These are phyloP conservation scores for Apiotrichum sp. DNA, from an alignment of 1,284 basidiomycete genomes.

Conservation along the genomic window DNA sequence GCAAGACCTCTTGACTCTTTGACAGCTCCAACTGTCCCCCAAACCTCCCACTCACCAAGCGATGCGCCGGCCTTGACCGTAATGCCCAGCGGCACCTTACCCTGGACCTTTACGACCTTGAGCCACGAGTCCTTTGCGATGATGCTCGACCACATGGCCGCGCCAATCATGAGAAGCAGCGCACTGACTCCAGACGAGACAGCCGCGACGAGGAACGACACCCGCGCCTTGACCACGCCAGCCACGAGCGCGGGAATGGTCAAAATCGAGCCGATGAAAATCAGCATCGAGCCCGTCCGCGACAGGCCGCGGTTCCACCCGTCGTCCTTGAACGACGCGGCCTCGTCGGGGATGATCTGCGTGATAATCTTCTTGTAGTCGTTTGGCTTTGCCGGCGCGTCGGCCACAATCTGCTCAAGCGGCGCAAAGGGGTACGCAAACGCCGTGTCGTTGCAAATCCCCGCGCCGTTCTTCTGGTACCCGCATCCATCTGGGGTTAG, in stretches of 20 bases:
- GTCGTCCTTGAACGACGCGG: conserved; percentile 31
- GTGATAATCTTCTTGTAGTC: conserved; percentile 24
- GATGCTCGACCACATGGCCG: conserved; percentile 44
- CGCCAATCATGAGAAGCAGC: conserved; percentile 38
- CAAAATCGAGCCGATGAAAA: conserved; percentile 41
- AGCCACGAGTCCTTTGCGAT: conserved; percentile 40
- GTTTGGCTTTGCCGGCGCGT: conserved; percentile 33
- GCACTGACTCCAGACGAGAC: conserved; percentile 29
- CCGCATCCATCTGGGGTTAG: conserved; percentile 32
- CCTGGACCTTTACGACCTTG: conserved; percentile 30
- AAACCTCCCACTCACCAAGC: conserved; percentile 28
- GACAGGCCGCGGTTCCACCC: conserved; percentile 32
- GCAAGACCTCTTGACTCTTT: too few species aligned
- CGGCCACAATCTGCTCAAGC: conserved; percentile 34
- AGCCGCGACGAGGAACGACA: conserved; percentile 43
- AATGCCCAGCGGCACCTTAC: conserved; percentile 34
- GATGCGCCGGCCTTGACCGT: conserved; percentile 32
- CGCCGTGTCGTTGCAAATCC: conserved; percentile 41
- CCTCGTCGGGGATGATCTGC: conserved; percentile 27
- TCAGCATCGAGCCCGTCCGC: conserved; percentile 33
- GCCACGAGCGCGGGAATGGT: conserved; percentile 36
- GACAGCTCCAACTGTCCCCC: too few species aligned
- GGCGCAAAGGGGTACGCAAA: conserved; percentile 43
- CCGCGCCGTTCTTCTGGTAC: conserved; percentile 36
- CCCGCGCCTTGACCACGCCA: conserved; percentile 39